Base-by-base conservation (phyloP, 495 filamentous ascomycete species). In the Xylaria nigripes region DNA sequence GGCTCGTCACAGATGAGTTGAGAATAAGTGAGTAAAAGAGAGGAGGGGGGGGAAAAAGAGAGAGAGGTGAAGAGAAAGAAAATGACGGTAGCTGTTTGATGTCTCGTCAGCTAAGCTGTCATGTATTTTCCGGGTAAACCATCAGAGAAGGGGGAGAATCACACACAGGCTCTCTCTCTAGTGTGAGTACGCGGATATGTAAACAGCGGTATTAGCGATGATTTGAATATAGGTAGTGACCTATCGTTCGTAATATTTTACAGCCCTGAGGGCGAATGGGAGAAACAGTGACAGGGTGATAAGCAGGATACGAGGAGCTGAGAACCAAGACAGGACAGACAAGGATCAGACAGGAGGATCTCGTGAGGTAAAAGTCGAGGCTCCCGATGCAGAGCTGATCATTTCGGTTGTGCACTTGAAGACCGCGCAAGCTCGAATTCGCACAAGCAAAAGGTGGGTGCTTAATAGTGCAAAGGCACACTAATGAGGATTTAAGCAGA, bases 21-120 rank as follows among this genome's bases (percentile, higher is more conserved):
- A n/a, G n/a, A n/a, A n/a, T n/a, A n/a, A n/a, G n/a, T n/a, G 32
- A 29, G 25, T 9, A 9, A 9, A 29, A 29, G 25, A 29, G 32
- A 36, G 32, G 6, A 2, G 32, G 32, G 15, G 32, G 32, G 13
- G 10, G 27, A 5, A 30, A 5, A 30, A 32, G 12, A 27, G 22
- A 47, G 43, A 40, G 36, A 40, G n/a, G n/a, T n/a, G n/a, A n/a
- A n/a, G 36, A 47, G 12, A 27, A 24, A 54, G 41, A 36, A 36
- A 54, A 4, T n/a, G 34, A 29, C 50, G 30, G 25, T 34, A 15
- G 29, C 42, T 45, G 29, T 9, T 45, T 9, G 42, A 34, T 36
- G 12, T 9, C 29, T 13, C 7, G 42, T 36, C 24, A 36, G 30
- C 50, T n/a, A n/a, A n/a, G n/a, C n/a, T 18, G 13, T 43, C 50